These are phyloP conservation scores for Nitzschia sp. DNA, from an alignment of 108 stramenopile species.

Conservation along the genomic window DNA sequence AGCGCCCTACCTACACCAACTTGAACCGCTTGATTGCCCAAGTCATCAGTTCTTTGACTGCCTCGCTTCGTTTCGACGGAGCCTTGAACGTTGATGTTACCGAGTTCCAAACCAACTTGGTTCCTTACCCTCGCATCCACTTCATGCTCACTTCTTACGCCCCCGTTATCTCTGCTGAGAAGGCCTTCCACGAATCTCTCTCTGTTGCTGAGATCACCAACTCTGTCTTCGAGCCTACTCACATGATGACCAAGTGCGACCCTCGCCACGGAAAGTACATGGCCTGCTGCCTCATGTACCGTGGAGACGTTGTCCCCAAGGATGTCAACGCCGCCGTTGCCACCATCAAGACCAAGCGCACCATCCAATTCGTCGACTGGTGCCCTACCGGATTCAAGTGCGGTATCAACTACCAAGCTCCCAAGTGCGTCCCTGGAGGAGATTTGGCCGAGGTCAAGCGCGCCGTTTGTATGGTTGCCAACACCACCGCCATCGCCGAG, in stretches of 20 bases:
- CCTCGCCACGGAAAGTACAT: conserved; percentile 99
- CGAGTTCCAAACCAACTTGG: conserved; percentile 97
- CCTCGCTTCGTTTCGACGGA: conserved; percentile 94
- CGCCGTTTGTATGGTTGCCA: conserved; percentile 99
- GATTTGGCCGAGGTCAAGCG: conserved; percentile 95
- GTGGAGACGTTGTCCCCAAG: conserved; percentile 94
- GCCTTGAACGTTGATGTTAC: conserved; percentile 94
- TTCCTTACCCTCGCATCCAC: conserved; percentile 95
- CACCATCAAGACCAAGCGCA: conserved; percentile 95
- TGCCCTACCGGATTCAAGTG: conserved; percentile 98
- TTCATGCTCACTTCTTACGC: conserved; percentile 95
- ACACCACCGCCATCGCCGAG: conserved; percentile 99
- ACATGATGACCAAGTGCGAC: conserved; percentile 97
- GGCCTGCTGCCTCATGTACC: conserved; percentile 98
- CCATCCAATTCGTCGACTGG: conserved; percentile 96
- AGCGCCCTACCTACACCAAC: conserved; percentile 94
- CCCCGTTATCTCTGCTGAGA: conserved; percentile 89
- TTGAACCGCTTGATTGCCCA: conserved; percentile 93
- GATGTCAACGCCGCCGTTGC: conserved; percentile 92
- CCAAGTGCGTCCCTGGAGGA: conserved; percentile 92
- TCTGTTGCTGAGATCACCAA: conserved; percentile 94
- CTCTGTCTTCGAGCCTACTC: conserved; percentile 90
- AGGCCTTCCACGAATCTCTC: conserved; percentile 91
- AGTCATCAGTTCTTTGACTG: conserved; percentile 90
- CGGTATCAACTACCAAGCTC: conserved; percentile 98